A percentile compares a stretch with the other conserved stretches of the same genome.
Evolutionary conservation across 768 basidiomycete species (phyloP).

Genomic region (Saitozyma sp.): DNA sequence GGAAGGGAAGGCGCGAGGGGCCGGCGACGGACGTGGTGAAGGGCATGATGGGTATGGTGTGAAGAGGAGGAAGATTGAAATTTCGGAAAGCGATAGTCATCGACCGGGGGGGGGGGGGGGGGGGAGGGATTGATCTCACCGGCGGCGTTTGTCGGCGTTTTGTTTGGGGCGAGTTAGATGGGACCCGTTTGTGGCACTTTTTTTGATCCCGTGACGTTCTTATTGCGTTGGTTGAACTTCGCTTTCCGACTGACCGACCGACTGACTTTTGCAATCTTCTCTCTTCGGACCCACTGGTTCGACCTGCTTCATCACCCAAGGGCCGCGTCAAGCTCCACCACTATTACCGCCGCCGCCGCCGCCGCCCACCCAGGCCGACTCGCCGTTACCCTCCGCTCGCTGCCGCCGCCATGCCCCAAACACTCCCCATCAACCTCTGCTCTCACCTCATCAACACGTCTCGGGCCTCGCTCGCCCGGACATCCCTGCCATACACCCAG

Average conservation of each 20-base stretch:
- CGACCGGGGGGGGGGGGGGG: too few relatives aligned
- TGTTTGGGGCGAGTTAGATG: not conserved
- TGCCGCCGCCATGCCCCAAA: constrained; percentile 1
- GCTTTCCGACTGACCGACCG: not conserved
- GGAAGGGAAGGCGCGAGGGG: constrained; percentile 39
- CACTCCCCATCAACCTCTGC: constrained; percentile 72
- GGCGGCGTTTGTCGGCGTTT: constrained; percentile 7
- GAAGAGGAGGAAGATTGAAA: constrained; percentile 10
- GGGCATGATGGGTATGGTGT: constrained; percentile 12
- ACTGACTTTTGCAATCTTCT: not conserved
- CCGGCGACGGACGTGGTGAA: constrained; percentile 35
- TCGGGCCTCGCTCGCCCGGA: constrained; percentile 73
- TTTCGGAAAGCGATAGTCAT: constrained; percentile 6
- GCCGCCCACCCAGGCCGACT: too few relatives aligned
- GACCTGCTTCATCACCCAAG: not conserved
- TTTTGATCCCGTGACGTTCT: too few relatives aligned
- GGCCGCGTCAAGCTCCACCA: too few relatives aligned
- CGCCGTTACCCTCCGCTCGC: too few relatives aligned
- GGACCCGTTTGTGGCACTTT: constrained; percentile 2
- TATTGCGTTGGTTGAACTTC: too few relatives aligned
- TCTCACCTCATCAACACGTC: constrained; percentile 90
- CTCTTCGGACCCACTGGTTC: not conserved
- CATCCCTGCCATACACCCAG: constrained; percentile 77
- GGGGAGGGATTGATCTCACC: too few relatives aligned
- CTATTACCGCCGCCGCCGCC: too few relatives aligned